Conservation (phyloP, 2,329 filamentous ascomycete species). For the Pseudogymnoascus sp. region DNA sequence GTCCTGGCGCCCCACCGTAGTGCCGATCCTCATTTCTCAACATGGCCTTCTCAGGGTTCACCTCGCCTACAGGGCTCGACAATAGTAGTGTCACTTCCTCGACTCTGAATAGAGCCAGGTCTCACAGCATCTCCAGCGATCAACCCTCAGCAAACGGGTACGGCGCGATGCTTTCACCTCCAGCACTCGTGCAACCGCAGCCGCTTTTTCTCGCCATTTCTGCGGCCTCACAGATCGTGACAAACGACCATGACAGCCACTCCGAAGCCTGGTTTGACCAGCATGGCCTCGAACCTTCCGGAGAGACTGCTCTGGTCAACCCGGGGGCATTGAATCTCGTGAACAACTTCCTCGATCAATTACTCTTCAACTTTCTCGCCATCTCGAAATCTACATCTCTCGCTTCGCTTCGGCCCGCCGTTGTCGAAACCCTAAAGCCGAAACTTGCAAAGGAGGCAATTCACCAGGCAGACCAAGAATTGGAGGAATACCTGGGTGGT, state of each 20-base stretch:
- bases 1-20: background rate
- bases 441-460: conserved; percentile 82
- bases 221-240: conserved; percentile 85
- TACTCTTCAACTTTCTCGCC: conserved; percentile 84
- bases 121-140: conserved; percentile 63
- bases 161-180: conserved; percentile 56
- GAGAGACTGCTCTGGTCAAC: conserved; percentile 65
- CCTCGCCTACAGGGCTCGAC: conserved; percentile 2
- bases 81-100: background rate
- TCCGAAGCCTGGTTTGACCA: conserved; percentile 62
- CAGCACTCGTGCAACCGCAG: conserved; percentile 61
- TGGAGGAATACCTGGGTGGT: conserved; percentile 78
- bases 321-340: conserved; percentile 65
- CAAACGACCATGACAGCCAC: conserved; percentile 74
- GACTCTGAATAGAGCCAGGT: conserved; percentile 9
- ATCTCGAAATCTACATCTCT: conserved; percentile 71
- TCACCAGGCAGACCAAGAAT: conserved; percentile 73
- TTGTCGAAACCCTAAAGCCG: conserved; percentile 79
- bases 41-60: background rate
- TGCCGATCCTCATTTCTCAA: conserved; percentile 4
- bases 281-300: conserved; percentile 55
- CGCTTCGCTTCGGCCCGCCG: conserved; percentile 66
- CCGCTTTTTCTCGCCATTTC: conserved; percentile 82
- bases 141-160: conserved; percentile 52
- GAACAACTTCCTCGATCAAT: conserved; percentile 88